These are phyloP conservation scores for Hyphopichia wangnamkhiaoensis DNA, from an alignment of 1,139 yeast species.

Conservation along the genomic window DNA sequence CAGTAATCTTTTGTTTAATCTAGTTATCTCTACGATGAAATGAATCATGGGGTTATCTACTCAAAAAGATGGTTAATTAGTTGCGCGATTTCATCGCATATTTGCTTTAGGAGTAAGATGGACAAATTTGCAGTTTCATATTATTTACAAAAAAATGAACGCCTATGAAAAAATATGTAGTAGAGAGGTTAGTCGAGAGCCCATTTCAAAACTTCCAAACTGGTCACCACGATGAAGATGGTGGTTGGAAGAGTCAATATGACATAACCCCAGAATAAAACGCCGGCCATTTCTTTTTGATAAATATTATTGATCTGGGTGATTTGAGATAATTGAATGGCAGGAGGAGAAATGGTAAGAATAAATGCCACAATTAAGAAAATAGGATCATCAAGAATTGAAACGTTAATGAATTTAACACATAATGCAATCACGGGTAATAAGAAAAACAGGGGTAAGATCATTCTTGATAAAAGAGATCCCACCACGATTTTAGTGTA, in stretches of 20 bases:
- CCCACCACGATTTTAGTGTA: slow-evolving; percentile 63
- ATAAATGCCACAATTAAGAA: slow-evolving; percentile 75
- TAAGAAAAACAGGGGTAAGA: slow-evolving; percentile 66
- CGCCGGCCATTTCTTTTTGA: slow-evolving; percentile 83
- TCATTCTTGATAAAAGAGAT: slow-evolving; percentile 73
- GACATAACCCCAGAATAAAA: slow-evolving; percentile 85
- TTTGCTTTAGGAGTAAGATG: too few species aligned
- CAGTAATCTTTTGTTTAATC: too few species aligned
- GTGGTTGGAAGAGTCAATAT: slow-evolving; percentile 78
- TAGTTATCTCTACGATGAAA: too few species aligned
- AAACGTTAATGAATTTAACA: slow-evolving; percentile 64
- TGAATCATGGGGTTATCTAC: too few species aligned
- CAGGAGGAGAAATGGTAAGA: slow-evolving; percentile 79
- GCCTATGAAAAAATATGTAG: too few species aligned
- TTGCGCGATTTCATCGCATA: too few species aligned
- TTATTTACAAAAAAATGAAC: too few species aligned
- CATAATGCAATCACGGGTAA: slow-evolving; percentile 67
- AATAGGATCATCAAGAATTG: slow-evolving; percentile 82
- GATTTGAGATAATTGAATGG: slow-evolving; percentile 80
- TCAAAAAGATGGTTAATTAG: too few species aligned
- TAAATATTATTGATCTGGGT: slow-evolving; percentile 75
- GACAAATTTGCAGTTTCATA: too few species aligned
- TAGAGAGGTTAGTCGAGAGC: slow-evolving; percentile 15
- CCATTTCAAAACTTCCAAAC: slow-evolving; percentile 65
- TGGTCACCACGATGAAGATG: slow-evolving; percentile 66